These are phyloP conservation scores for Medicago truncatula DNA, from an alignment of 306 rosid genomes.

Conservation along the genomic window MtrunA17r5.0-ANR NC_053046.1:32981001-32981500, in stretches of 20 bases:
- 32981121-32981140: slow-evolving; percentile 11
- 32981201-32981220: slow-evolving; percentile 74
- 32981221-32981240: slow-evolving; percentile 73
- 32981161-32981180: slow-evolving; percentile 74
- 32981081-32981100: slow-evolving; percentile 22
- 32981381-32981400: slow-evolving; percentile 18
- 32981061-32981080: slow-evolving; percentile 23
- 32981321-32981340: not conserved
- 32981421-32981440: not conserved
- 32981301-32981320: not conserved
- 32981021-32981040: not conserved
- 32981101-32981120: not conserved
- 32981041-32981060: slow-evolving; percentile 21
- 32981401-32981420: slow-evolving; percentile 3
- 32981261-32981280: slow-evolving; percentile 91
- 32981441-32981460: not conserved
- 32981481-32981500: not conserved
- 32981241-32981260: slow-evolving; percentile 71
- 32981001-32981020: not conserved
- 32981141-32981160: slow-evolving; percentile 60
- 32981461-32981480: not conserved
- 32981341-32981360: not conserved
- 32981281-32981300: slow-evolving; percentile 15
- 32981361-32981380: not conserved
- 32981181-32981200: slow-evolving; percentile 58